A percentile compares a stretch with the other conserved stretches of the same genome.
Evolutionary conservation across 2,329 filamentous ascomycete genomes (phyloP).

Genomic region (Phialophora macrospora): DNA sequence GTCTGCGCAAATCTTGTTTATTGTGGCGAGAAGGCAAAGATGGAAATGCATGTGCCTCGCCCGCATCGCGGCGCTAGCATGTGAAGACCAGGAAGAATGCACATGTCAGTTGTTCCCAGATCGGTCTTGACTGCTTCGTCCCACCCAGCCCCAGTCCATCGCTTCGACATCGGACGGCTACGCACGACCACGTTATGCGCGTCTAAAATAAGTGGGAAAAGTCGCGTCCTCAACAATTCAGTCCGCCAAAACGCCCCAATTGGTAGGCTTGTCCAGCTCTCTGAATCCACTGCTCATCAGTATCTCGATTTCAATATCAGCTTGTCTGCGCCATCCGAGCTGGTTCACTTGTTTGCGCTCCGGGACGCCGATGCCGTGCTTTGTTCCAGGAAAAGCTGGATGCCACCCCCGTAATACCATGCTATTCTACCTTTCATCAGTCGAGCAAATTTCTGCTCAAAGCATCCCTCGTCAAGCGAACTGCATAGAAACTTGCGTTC

Average conservation of each 20-base stretch:
- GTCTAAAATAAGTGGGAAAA: background rate
- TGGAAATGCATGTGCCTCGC: background rate
- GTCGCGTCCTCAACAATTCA: slow-evolving; percentile 7
- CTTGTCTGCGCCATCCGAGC: background rate
- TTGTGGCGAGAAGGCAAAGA: background rate
- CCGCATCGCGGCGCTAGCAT: background rate
- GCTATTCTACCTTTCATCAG: background rate
- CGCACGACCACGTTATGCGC: background rate
- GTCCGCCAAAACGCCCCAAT: background rate
- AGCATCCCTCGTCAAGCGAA: background rate
- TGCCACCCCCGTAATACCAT: background rate
- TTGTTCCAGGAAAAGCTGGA: background rate
- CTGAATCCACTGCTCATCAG: background rate
- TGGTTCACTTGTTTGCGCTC: background rate
- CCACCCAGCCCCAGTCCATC: background rate
- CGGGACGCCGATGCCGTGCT: background rate
- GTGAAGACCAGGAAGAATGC: slow-evolving; percentile 5
- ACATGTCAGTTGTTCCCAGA: background rate
- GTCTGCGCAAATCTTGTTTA: background rate
- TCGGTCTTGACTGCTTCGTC: background rate
- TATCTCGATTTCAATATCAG: background rate
- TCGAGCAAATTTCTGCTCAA: background rate
- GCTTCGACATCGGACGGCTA: background rate
- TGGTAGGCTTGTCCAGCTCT: background rate
- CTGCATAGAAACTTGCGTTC: background rate